Evolutionary conservation across 2,329 filamentous ascomycete species (phyloP).

Genomic region (Hypomyces perniciosus): DNA sequence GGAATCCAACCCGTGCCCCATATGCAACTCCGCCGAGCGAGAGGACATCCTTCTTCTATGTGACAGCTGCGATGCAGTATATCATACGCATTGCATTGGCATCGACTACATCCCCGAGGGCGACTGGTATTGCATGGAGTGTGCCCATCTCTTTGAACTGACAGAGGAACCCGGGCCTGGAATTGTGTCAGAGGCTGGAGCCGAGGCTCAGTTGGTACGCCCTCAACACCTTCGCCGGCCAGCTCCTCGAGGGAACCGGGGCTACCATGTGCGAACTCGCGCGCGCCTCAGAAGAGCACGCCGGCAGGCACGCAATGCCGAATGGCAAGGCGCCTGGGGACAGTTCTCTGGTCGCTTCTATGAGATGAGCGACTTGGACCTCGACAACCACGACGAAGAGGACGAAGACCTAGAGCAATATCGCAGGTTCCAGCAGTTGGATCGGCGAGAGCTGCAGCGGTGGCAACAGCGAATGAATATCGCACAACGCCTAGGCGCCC

Average conservation of each 20-base stretch:
- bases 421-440: conserved; percentile 47
- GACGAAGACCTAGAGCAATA: conserved; percentile 66
- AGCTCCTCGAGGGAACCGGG: conserved; percentile 27
- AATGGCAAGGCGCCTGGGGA: conserved; percentile 86
- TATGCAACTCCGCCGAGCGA: conserved; percentile 76
- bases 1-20: conserved; percentile 65
- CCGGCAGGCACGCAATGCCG: conserved; percentile 62
- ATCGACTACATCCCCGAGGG: conserved; percentile 70
- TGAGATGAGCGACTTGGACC: conserved; percentile 45
- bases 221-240: conserved; percentile 26
- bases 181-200: conserved; percentile 26
- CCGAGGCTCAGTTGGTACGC: conserved; percentile 28
- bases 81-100: conserved; percentile 88
- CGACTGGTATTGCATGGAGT: conserved; percentile 89
- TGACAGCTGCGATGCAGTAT: conserved; percentile 82
- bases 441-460: conserved; percentile 57
- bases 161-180: conserved; percentile 27
- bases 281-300: conserved; percentile 51
- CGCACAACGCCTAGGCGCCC: conserved; percentile 71
- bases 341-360: conserved; percentile 56
- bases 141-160: conserved; percentile 47
- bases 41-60: conserved; percentile 84
- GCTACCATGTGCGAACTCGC: conserved; percentile 45
- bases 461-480: conserved; percentile 84
- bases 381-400: conserved; percentile 42